Evolutionary conservation across 345 rosid species (phyloP), one percentile per base, ranked within the genome.

Genomic region (Ceriops tagal): DNA sequence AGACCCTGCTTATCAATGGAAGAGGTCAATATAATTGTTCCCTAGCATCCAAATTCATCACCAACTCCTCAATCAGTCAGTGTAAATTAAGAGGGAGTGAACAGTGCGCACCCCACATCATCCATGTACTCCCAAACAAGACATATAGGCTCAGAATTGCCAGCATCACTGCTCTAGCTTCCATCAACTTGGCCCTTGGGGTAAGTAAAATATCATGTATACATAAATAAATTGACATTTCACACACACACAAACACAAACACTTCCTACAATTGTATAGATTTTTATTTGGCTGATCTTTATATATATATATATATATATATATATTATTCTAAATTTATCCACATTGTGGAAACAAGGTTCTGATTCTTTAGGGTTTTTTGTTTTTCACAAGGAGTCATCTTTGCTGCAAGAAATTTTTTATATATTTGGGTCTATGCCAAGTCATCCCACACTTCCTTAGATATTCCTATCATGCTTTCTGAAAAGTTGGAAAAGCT

Each of bases 21-120:
- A 88, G 96, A 72, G 98, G 97, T 31, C 92, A 93, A 72, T 89
- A 66, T 60, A 83, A 84, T 53, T 93, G 97, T 73, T 91, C 98
- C 2, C 0, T 91, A 32, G 93, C 90, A 18, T 83, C 89, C 1
- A 77, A 76, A 11, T 76, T 69, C 46, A 63, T 74, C 43, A 61
- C 75, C 76, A 75, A 73, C 68, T n/a, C 61, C 24, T 3, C 75
- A 0, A 5, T 57, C 2, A 26, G 52, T 0, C 78, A 16, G 69
- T 93, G 98, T 82, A 61, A 70, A 26, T 68, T 95, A 1, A 76
- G 71, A 73, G 88, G 89, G 1, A 73, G 24, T 32, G 92, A 88
- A 53, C 82, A 83, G 31, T 95, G 96, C 39, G 88, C 93, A 8
- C 97, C 97, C 7, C 66, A 75, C 1, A 73, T 77, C 24, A 77